Percentiles rank a stretch among this genome's conserved stretches.
Conservation (phyloP, 257 asterid species). For the Linaria vulgaris region DNA sequence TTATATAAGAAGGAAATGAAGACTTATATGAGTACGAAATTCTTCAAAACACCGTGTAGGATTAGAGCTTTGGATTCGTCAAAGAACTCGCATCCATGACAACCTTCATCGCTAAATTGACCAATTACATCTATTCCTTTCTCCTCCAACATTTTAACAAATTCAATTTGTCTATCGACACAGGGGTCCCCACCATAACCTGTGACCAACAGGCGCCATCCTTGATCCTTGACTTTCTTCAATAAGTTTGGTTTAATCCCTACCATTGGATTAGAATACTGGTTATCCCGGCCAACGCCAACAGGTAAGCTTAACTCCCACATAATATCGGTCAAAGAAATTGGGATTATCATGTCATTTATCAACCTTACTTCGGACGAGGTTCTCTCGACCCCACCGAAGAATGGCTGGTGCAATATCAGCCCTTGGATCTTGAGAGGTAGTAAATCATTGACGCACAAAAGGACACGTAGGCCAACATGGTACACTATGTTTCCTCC, state of each 20-base stretch:
- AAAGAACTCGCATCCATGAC: conserved; percentile 42
- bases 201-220: conserved; percentile 3
- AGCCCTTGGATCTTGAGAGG: conserved; percentile 51
- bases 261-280: conserved; percentile 39
- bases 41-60: conserved; percentile 15
- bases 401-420: conserved; percentile 46
- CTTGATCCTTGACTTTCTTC: conserved; percentile 18
- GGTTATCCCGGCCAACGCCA: conserved; percentile 48
- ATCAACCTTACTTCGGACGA: conserved; percentile 39
- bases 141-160: conserved; percentile 29
- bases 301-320: conserved; percentile 50
- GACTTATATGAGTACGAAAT: conserved; percentile 32
- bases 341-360: conserved; percentile 26
- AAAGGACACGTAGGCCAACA: conserved; percentile 33
- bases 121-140: conserved; percentile 33
- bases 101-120: conserved; percentile 32
- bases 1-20: no score
- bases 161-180: conserved; percentile 39
- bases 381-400: conserved; percentile 52
- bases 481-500: conserved; percentile 54
- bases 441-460: conserved; percentile 14
- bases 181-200: conserved; percentile 47
- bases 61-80: conserved; percentile 25
- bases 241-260: conserved; percentile 1
- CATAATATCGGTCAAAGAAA: conserved; percentile 20